Evolutionary conservation across 495 filamentous ascomycete genomes (phyloP), one percentile per base, ranked within the genome.

Genomic region (Mytilinidion resinicola): DNA sequence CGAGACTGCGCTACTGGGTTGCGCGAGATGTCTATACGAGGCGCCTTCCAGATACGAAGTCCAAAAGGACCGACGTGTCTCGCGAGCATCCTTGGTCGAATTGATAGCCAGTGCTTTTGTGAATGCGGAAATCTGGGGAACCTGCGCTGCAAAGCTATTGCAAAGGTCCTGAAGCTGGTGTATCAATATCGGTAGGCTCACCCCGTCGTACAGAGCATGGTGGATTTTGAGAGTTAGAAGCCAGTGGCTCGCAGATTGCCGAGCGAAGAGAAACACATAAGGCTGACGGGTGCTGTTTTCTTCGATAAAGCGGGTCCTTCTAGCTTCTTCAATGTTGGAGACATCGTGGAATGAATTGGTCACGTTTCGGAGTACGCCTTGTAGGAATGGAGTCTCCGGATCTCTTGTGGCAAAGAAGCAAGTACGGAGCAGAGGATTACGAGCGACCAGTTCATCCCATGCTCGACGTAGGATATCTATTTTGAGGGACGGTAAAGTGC

Each of bases 371-470:
- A 76, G 61, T 11, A 79, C 65, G 30, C 80, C 67, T 64, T 87
- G 85, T 4, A 84, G 15, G 11, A 83, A 71, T 0, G 85, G 84
- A 1, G 70, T 58, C 1, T 75, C 67, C 1, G 53, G 55, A 12
- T 72, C 61, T 3, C 65, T 65, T 0, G 79, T 83, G 0, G 77
- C 66, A 7, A 80, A 63, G 53, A 91, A 87, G 11, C 65, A 66
- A 0, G 87, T 89, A 9, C 88, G 79, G 35, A 92, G 69, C 25
- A 88, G 78, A 0, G 80, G 69, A 48, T 74, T 75, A n/a, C 78
- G 70, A 9, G 69, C 62, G 9, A 84, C 74, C 12, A 90, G 70
- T 0, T 46, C 53, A 15, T 71, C 59, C 87, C 87, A 92, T 12
- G 85, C 81, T 9, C 61, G 48, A 10, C 68, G 60, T 17, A 70